A percentile compares a stretch with the other conserved stretches of the same genome.
Conservation (phyloP, 2,329 filamentous ascomycete genomes). For the Neobulgaria alba region DNA sequence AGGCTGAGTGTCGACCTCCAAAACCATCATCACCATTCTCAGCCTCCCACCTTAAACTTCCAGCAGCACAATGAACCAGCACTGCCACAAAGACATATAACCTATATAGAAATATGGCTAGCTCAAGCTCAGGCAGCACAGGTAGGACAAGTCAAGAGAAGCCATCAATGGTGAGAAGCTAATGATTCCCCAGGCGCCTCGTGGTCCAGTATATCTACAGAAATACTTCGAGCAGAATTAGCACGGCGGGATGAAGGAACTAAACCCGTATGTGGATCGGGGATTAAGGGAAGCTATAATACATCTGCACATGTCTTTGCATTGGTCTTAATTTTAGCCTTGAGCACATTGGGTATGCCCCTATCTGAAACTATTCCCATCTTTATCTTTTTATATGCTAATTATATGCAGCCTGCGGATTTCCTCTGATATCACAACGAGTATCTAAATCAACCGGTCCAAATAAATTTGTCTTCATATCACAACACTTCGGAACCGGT, state of each 20-base stretch:
- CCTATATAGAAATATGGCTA: not conserved
- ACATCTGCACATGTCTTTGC: slow-evolving; percentile 47
- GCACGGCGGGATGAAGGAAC: slow-evolving; percentile 36
- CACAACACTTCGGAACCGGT: slow-evolving; percentile 68
- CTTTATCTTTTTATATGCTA: slow-evolving; percentile 4
- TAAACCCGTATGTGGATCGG: slow-evolving; percentile 45
- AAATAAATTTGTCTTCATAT: slow-evolving; percentile 41
- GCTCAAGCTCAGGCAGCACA: not conserved
- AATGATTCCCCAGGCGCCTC: not conserved
- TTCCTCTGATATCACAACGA: slow-evolving; percentile 27
- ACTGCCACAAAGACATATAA: not conserved
- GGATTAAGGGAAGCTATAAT: slow-evolving; percentile 41
- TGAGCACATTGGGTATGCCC: slow-evolving; percentile 41
- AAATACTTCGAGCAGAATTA: slow-evolving; percentile 23
- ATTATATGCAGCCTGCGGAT: slow-evolving; percentile 26
- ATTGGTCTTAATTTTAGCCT: slow-evolving; percentile 45
- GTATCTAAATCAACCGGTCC: slow-evolving; percentile 22
- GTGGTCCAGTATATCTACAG: slow-evolving; percentile 1
- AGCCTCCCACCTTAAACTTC: not conserved
- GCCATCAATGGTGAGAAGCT: not conserved
- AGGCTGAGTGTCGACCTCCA: not conserved
- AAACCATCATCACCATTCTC: not conserved
- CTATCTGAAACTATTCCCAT: too few relatives aligned
- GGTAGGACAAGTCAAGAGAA: not conserved
- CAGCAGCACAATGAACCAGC: not conserved